These are phyloP conservation scores for Gyromitra esculenta DNA, from an alignment of 2,329 filamentous ascomycete genomes.

Conservation along the genomic window DNA sequence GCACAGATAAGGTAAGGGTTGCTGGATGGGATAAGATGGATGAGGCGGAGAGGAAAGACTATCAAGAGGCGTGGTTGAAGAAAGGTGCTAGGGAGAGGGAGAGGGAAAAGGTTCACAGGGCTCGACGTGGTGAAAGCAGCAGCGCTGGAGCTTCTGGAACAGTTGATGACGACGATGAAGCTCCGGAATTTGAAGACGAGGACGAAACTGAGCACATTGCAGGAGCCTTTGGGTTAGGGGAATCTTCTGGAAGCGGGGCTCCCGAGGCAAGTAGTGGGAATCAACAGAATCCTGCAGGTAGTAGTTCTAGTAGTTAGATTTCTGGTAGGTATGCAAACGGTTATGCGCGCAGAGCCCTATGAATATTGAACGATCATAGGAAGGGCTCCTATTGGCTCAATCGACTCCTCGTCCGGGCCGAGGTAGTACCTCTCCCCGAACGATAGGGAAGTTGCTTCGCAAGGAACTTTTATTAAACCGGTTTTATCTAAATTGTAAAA, in stretches of 20 bases:
- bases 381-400: background rate
- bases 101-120: conserved; percentile 19
- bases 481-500: conserved; percentile 9
- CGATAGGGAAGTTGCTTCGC: background rate
- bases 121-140: conserved; percentile 15
- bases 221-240: background rate
- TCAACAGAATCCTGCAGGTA: background rate
- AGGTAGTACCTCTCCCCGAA: background rate
- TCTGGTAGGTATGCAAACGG: background rate
- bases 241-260: background rate
- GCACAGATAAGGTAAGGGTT: conserved; percentile 38
- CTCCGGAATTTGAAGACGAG: conserved; percentile 33
- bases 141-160: background rate
- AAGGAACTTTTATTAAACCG: background rate
- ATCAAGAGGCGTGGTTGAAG: conserved; percentile 44
- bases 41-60: conserved; percentile 32
- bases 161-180: conserved; percentile 1
- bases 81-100: conserved; percentile 47
- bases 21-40: conserved; percentile 48
- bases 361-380: background rate
- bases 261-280: background rate
- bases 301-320: background rate
- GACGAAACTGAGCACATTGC: background rate
- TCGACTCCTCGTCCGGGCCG: background rate
- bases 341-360: background rate